These are phyloP conservation scores for Erodium moschatum DNA, from an alignment of 441 rosid species.

Conservation along the genomic window DNA sequence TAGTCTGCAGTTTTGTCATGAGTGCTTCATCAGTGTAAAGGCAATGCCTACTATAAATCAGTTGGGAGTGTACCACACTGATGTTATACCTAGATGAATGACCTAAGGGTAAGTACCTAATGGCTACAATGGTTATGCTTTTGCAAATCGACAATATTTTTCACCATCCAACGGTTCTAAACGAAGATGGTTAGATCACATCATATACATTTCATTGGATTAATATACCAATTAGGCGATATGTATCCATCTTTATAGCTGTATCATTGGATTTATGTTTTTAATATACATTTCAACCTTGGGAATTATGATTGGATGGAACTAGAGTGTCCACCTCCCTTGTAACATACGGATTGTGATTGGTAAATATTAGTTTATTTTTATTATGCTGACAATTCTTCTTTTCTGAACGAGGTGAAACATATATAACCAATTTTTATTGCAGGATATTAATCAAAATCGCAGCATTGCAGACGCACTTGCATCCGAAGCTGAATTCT, in stretches of 20 bases:
- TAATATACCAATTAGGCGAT: too few relatives aligned
- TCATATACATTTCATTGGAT: too few relatives aligned
- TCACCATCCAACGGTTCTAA: background rate
- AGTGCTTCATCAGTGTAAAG: background rate
- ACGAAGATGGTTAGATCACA: background rate
- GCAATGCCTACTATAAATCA: background rate
- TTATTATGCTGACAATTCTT: background rate
- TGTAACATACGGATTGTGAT: background rate
- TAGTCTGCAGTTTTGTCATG: background rate
- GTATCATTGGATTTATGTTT: too few relatives aligned
- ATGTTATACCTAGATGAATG: background rate
- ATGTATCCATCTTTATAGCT: too few relatives aligned
- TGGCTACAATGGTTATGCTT: background rate
- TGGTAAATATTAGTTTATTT: background rate
- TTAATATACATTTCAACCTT: background rate
- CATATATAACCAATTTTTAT: background rate
- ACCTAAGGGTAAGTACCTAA: background rate
- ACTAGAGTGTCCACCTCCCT: background rate
- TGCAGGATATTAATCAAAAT: slow-evolving; percentile 63
- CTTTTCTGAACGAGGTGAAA: background rate
- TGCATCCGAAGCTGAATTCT: slow-evolving; percentile 85
- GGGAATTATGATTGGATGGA: background rate
- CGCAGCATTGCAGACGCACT: slow-evolving; percentile 86
- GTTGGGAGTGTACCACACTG: background rate
- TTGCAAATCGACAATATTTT: background rate